Evolutionary conservation across 148 eudicot species (phyloP).

Genomic region (Spergularia marina): DNA sequence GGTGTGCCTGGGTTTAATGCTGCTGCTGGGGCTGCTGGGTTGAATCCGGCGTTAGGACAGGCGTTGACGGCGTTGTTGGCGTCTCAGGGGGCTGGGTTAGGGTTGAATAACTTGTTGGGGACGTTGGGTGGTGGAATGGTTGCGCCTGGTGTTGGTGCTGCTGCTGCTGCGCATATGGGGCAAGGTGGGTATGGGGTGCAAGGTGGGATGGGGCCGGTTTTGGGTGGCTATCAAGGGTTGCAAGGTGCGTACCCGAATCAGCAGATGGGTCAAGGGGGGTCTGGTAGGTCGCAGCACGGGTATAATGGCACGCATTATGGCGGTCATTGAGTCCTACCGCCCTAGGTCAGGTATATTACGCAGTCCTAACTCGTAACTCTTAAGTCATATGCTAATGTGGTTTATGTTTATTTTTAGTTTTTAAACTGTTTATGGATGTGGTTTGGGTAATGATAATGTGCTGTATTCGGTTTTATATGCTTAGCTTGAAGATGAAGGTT

Average conservation of each 20-base stretch:
- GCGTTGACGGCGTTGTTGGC: constrained; percentile 79
- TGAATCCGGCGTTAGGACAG: constrained; percentile 78
- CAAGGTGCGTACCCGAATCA: constrained; percentile 54
- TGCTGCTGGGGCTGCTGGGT: constrained; percentile 21
- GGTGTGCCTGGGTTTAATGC: constrained; percentile 42
- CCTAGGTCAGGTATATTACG: constrained; percentile 23
- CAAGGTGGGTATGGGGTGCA: constrained; percentile 50
- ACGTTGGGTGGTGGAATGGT: constrained; percentile 61
- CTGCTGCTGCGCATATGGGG: constrained; percentile 6
- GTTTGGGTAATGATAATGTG: background rate
- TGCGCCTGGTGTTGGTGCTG: constrained; percentile 25
- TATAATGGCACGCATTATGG: constrained; percentile 55
- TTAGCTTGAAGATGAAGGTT: too few relatives aligned
- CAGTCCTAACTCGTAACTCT: too few relatives aligned
- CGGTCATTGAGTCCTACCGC: constrained; percentile 48
- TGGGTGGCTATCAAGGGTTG: constrained; percentile 54
- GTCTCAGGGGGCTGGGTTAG: constrained; percentile 73
- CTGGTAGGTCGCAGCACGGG: constrained; percentile 55
- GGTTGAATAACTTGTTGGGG: constrained; percentile 63
- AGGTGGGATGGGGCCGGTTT: constrained; percentile 31
- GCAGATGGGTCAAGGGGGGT: constrained; percentile 72
- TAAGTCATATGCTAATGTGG: background rate
- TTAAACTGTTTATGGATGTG: background rate
- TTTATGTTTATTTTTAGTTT: background rate
- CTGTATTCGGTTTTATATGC: background rate